A percentile compares a stretch with the other conserved stretches of the same genome.
Conservation (phyloP, 495 filamentous ascomycete genomes). For the Talaromyces wortmannii region DNA sequence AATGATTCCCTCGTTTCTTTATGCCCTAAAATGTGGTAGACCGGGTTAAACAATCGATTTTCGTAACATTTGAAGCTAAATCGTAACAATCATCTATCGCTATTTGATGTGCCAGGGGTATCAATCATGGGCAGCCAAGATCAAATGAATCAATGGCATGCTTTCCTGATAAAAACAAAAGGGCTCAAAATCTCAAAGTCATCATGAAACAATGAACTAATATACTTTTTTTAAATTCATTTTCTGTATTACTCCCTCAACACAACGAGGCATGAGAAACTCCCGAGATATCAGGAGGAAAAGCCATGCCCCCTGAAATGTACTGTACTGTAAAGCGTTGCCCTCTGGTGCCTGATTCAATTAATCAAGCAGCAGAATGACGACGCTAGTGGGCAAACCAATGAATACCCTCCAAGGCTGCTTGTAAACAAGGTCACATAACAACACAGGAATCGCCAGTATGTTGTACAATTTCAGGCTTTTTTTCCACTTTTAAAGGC, state of each 20-base stretch:
- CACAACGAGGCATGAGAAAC: conserved; percentile 8
- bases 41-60: neutral
- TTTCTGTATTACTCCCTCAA: neutral
- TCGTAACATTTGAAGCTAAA: no score
- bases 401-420: neutral
- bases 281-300: conserved; percentile 19
- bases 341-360: neutral
- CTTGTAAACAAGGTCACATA: conserved; percentile 6
- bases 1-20: no score
- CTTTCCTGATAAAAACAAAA: neutral
- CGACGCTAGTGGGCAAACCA: neutral
- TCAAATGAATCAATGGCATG: conserved; percentile 1
- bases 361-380: neutral
- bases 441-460: conserved; percentile 13
- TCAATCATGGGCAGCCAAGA: neutral
- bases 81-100: neutral
- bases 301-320: conserved; percentile 24
- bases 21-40: no score
- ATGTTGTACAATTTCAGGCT: conserved; percentile 21
- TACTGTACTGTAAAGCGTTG: neutral
- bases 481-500: conserved; percentile 30
- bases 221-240: neutral
- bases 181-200: neutral
- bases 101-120: conserved; percentile 2
- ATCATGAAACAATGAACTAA: neutral